Base-by-base conservation (phyloP, 2,329 filamentous ascomycete genomes). In the Diaporthe citrichinensis region DNA sequence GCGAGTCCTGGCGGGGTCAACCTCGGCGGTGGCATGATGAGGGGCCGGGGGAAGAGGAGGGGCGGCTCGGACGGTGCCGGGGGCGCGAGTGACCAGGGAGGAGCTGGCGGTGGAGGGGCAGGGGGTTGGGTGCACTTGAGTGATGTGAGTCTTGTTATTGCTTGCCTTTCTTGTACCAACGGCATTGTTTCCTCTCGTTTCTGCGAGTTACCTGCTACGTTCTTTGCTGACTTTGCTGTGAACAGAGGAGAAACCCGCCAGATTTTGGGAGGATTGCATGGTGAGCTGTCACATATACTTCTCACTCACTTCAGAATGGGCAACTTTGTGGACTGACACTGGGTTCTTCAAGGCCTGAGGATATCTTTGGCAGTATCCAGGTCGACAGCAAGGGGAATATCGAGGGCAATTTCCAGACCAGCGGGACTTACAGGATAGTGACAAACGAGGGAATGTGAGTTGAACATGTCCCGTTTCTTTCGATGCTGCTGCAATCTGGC, bases 221-320 rank as follows among this genome's bases (percentile, higher is more conserved):
- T 20, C 7, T 53, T 34, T 68, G 10, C 44, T 51, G 14, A 69
- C 34, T 17, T 14, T 28, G 49, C 1, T 12, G 41, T 23, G n/a
- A n/a, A 44, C 7, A 81, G 80, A 80, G 85, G 72, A 85, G 92
- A 72, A 92, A 92, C 71, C 91, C 91, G 2, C 92, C 91, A 0
- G 92, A 93, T 79, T 94, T 88, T 85, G 92, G 92, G 23, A 84
- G 92, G 71, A 93, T 94, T 80, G 91, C 92, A 2, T 93, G 90
- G 83, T 83, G 68, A 62, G 79, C 74, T 20, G 14, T 23, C 17
- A 15, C 23, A 8, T 2, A 12, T n/a, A 8, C 7, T 10, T 68
- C 23, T 39, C 31, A 5, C 28, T 39, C 44, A 17, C 10, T 25
- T 9, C 14, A 5, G 25, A 10, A 6, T 15, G 20, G 6, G 14